Conservation (phyloP, 306 rosid species). For the Cotoneaster glaucophyllus region DNA sequence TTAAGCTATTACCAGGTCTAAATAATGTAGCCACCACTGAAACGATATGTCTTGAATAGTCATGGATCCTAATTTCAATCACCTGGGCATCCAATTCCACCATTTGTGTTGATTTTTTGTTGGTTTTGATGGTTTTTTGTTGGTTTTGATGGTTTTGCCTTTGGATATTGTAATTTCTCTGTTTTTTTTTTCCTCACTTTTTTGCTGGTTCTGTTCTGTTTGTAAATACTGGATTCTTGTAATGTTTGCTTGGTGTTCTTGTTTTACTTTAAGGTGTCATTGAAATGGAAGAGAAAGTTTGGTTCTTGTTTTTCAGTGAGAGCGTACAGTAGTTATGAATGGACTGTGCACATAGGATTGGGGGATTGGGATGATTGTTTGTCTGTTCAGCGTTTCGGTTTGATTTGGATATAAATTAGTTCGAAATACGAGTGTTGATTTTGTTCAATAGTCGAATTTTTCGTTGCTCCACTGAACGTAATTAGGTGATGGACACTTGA, state of each 20-base stretch:
- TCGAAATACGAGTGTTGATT: background rate
- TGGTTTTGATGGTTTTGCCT: constrained; percentile 3
- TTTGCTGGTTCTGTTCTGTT: background rate
- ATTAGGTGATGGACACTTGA: background rate
- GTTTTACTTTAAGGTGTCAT: background rate
- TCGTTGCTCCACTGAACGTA: background rate
- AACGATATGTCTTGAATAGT: too few relatives aligned
- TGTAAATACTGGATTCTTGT: background rate
- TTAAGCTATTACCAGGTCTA: too few relatives aligned
- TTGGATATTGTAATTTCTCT: background rate
- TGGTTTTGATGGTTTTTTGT: constrained; percentile 5
- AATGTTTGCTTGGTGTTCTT: background rate
- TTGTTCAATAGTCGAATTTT: background rate
- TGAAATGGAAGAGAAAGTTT: background rate
- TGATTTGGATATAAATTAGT: background rate
- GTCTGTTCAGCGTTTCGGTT: background rate
- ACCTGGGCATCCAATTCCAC: too few relatives aligned
- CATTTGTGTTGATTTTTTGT: background rate
- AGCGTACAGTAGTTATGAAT: background rate
- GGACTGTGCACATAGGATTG: background rate
- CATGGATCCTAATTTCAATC: too few relatives aligned
- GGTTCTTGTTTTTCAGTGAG: background rate
- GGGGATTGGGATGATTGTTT: background rate
- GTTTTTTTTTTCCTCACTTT: background rate
- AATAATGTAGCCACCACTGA: too few relatives aligned